Evolutionary conservation across 371 early-diverging fungal genomes (phyloP).

Genomic region (Mucor circinelloides): DNA sequence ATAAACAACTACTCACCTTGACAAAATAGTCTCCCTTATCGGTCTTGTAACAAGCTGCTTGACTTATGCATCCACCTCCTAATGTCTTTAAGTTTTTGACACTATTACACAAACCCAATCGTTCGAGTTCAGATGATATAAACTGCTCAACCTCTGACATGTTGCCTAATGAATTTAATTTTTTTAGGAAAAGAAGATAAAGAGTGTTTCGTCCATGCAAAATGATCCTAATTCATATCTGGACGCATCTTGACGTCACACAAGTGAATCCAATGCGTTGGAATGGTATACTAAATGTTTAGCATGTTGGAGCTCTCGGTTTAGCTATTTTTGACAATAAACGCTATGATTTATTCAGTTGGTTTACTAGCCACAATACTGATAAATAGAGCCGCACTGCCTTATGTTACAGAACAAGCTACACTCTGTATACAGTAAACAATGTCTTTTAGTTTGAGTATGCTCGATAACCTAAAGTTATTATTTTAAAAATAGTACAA

Average conservation of each 20-base stretch:
- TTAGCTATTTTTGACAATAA: not conserved
- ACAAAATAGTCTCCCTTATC: conserved; percentile 24
- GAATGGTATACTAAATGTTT: not conserved
- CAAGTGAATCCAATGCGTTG: not conserved
- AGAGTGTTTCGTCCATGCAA: not conserved
- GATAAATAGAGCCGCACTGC: too few relatives aligned
- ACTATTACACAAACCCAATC: not conserved
- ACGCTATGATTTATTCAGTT: not conserved
- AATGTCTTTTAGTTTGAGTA: too few relatives aligned
- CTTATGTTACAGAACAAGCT: too few relatives aligned
- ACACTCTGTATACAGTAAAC: too few relatives aligned
- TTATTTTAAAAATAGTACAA: too few relatives aligned
- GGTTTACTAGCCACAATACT: not conserved
- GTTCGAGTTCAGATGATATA: conserved; percentile 12
- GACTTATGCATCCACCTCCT: conserved; percentile 21
- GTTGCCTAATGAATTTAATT: not conserved
- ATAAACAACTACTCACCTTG: conserved; percentile 6
- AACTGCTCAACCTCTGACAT: not conserved
- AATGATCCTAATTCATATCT: not conserved
- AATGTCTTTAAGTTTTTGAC: conserved; percentile 1
- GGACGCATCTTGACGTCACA: not conserved
- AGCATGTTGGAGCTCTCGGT: not conserved
- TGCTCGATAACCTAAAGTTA: too few relatives aligned
- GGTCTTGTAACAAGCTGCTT: conserved; percentile 15
- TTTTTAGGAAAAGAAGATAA: not conserved